Base-by-base conservation (phyloP, 768 basidiomycete genomes). In the Royoungia palumana region DNA sequence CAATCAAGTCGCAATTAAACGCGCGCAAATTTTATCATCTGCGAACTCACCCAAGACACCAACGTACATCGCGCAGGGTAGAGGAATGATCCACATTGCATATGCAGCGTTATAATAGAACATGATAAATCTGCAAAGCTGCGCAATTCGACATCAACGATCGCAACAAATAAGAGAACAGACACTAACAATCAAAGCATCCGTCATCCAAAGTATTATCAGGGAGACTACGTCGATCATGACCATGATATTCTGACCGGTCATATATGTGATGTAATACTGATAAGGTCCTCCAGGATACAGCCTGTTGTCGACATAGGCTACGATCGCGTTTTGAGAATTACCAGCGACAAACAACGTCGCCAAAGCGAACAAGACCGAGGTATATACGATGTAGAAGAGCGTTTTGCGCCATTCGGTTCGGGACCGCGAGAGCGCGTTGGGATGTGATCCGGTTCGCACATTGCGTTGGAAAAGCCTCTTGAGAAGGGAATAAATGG, bases 171-270 rank as follows among this genome's bases (percentile, higher is more conserved):
- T 4, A 35, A 11, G 8, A 49, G 14, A 51, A 28, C 19, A 2
- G 10, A 36, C 1, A 59, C 63, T 46, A 8, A 67, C 63, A 11
- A 66, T 65, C 27, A 65, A 32, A 5, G 49, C 60, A 39, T 65
- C 66, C 43, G 64, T 60, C 64, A 65, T 54, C 63, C 64, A 65
- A 38, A 67, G 46, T 41, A 65, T 65, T 13, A 68, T 30, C 20
- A 58, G n/a, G 21, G 59, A 46, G 5, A 49, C 12, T 41, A 66
- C 2, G 44, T 60, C 66, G 38, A 46, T 54, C 54, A 65, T 54
- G 44, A 60, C n/a, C 58, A 61, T 60, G 41, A 41, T 37, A 16
- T 16, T 37, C 46, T 65, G 58, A 34, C 54, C 41, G n/a, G 53
- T 48, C 66, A 65, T 68, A 41, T 43, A 67, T 34, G 17, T 38